phyloP scores from a whole-genome alignment of 106 monocot species.

The Acorus calamus region DNA sequence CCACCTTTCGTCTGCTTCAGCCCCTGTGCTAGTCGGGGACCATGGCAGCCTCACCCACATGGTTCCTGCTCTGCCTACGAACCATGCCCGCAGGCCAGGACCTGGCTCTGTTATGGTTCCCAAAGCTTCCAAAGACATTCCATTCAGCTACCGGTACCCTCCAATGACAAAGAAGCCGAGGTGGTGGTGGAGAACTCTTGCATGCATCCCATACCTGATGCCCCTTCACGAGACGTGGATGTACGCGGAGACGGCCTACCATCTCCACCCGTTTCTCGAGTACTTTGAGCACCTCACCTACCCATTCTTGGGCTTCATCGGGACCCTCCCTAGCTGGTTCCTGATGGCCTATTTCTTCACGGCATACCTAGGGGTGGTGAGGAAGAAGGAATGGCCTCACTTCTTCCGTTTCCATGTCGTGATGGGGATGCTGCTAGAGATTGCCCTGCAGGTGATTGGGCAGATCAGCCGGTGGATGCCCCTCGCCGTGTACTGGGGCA shows the following conservation, averaged over 20 bases:
- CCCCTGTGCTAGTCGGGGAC: conserved; percentile 22
- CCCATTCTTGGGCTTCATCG: no score
- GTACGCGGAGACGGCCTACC: not conserved
- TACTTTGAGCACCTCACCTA: conserved; percentile 1
- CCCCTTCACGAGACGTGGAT: conserved; percentile 2
- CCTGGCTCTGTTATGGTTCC: conserved; percentile 11
- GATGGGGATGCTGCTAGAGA: no score
- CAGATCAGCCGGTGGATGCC: no score
- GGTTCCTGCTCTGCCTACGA: conserved; percentile 8
- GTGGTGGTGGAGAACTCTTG: conserved; percentile 3
- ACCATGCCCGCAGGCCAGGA: no score
- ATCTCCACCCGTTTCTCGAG: not conserved
- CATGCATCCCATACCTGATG: conserved; percentile 4
- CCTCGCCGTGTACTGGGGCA: no score
- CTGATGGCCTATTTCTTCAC: no score
- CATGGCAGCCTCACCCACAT: conserved; percentile 20
- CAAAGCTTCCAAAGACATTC: conserved; percentile 2
- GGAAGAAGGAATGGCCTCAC: no score
- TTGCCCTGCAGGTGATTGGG: no score
- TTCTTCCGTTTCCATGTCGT: no score
- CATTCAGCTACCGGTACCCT: not conserved
- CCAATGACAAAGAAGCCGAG: conserved; percentile 4
- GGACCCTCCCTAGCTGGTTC: no score
- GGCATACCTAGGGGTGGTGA: no score
- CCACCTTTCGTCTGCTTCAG: conserved; percentile 18